phyloP scores from a whole-genome alignment of 148 eudicot species.

The Suaeda aralocaspica region DNA sequence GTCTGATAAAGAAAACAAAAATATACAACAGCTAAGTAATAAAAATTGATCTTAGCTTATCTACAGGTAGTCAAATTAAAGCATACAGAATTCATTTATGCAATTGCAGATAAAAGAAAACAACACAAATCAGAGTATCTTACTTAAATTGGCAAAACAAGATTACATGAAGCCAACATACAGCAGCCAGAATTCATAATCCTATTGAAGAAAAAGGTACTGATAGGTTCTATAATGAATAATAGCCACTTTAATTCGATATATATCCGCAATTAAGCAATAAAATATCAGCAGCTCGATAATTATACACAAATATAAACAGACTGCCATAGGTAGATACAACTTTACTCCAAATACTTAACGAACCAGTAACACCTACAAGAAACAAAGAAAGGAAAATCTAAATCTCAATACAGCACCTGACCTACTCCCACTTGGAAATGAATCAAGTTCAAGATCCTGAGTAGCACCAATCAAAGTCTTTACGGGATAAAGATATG shows the following conservation, averaged over 20 bases:
- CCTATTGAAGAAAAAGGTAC: not conserved
- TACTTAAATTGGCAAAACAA: not conserved
- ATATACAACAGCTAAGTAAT: not conserved
- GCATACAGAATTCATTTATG: too few species aligned
- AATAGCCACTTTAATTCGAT: not conserved
- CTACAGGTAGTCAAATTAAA: too few species aligned
- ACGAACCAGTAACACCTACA: not conserved
- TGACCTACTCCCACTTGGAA: slow-evolving; percentile 51
- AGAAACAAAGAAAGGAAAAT: not conserved
- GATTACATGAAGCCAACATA: not conserved
- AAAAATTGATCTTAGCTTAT: not conserved
- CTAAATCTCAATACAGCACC: slow-evolving; percentile 33
- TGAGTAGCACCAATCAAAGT: slow-evolving; percentile 54
- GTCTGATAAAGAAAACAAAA: not conserved
- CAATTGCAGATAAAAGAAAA: not conserved
- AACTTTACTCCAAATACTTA: not conserved
- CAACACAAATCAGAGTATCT: not conserved
- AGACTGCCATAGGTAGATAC: not conserved
- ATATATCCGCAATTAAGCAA: not conserved
- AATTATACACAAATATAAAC: too few species aligned
- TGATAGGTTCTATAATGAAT: not conserved
- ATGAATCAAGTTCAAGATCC: slow-evolving; percentile 96
- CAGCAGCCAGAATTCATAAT: not conserved
- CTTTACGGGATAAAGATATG: slow-evolving; percentile 89
- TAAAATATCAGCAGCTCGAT: too few species aligned